Evolutionary conservation across 139 green algal species (phyloP), one percentile per base, ranked within the genome.

Genomic region (Coelastrella sp.): DNA sequence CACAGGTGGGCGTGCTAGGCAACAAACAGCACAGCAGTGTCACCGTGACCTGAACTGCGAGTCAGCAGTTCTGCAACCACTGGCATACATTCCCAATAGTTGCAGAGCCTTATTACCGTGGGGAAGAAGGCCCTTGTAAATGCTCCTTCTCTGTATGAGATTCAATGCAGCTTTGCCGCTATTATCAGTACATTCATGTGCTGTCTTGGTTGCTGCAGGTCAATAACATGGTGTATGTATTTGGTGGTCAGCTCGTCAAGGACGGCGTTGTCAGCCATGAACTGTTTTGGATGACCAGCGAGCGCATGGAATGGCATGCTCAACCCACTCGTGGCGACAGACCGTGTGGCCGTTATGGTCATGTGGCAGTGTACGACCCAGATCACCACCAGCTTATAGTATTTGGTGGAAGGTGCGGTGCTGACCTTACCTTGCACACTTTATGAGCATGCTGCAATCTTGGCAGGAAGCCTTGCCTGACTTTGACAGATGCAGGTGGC

Each of bases 241-340:
- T 98, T 85, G 97, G 96, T 63, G 97, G 97, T 12, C 65, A 90
- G 59, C 56, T 96, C 63, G n/a, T 92, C 6, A 95, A 96, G 92
- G 91, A 97, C 79, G 90, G 90, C 75, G 87, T 22, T 87, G 95
- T 91, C 17, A 95, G 88, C 82, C 95, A 95, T 66, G 95, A 98
- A 24, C 86, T 98, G 83, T 97, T 94, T 78, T 95, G 94, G 93
- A 96, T 97, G 91, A 96, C 94, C 85, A 95, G 94, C 24, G 95
- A 97, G 79, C 93, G 94, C 63, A 97, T 98, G 96, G 94, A 97
- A 89, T 98, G 96, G 96, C 93, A 96, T 87, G 78, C 92, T 24
- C 95, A 97, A 85, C 89, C 91, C 22, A 73, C 93, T 61, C 73
- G 59, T 12, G 83, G 83, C 17, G 65, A 92, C 78, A 87, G 87